Conservation (phyloP, 805 yeast species). For the Scheffersomyces lignosus region DNA sequence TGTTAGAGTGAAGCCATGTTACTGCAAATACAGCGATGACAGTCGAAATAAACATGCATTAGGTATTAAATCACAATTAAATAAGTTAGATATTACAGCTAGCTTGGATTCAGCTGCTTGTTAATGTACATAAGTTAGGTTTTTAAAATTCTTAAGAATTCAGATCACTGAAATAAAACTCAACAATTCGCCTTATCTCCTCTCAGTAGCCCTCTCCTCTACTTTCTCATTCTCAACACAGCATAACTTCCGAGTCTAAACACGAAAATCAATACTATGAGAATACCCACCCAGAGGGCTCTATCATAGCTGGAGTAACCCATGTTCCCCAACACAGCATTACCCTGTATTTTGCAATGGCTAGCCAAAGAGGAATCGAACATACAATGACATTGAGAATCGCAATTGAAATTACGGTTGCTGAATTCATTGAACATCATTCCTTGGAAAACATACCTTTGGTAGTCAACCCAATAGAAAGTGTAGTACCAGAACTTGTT, state of each 20-base stretch:
- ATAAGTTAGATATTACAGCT: too few relatives aligned
- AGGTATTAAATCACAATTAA: too few relatives aligned
- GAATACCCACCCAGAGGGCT: constrained; percentile 37
- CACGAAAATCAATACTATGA: constrained; percentile 28
- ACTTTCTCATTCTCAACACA: constrained; percentile 10
- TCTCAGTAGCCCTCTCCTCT: too few relatives aligned
- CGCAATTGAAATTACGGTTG: constrained; percentile 28
- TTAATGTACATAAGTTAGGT: too few relatives aligned
- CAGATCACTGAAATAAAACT: too few relatives aligned
- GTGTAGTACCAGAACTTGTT: constrained; percentile 42
- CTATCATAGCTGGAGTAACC: constrained; percentile 28
- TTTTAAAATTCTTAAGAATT: too few relatives aligned
- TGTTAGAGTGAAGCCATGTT: too few relatives aligned
- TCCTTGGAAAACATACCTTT: constrained; percentile 43
- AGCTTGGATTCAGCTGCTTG: too few relatives aligned
- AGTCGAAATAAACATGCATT: too few relatives aligned
- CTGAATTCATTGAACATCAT: constrained; percentile 43
- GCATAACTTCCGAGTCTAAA: constrained; percentile 28
- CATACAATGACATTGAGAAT: constrained; percentile 34
- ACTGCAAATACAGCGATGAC: too few relatives aligned
- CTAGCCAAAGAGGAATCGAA: constrained; percentile 23
- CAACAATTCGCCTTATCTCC: too few relatives aligned
- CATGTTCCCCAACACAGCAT: constrained; percentile 28
- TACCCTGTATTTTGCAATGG: constrained; percentile 33
- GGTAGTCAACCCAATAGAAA: constrained; percentile 41